Evolutionary conservation across 352 stramenopile species (phyloP), one percentile per base, ranked within the genome.

Genomic region (Saprolegnia diclina): DNA sequence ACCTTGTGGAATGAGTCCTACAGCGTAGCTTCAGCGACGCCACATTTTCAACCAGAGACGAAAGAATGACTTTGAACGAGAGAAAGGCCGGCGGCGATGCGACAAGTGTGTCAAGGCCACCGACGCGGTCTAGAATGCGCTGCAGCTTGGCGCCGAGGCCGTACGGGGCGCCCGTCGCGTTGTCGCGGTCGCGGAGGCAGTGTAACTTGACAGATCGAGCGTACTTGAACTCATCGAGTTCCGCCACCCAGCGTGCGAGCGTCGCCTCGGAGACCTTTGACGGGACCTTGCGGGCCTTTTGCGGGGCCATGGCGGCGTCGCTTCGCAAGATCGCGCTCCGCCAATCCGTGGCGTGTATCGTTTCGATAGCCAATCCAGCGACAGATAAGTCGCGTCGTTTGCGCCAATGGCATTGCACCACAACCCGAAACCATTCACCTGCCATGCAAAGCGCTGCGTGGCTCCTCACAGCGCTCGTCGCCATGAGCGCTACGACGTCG

Each of bases 1-100:
- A 46, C 45, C 37, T 69, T 69, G 7, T 18, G 7, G 29, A 69
- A 46, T 11, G 44, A 69, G n/a, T 69, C 63, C 63, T 69, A 57
- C 26, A 11, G 26, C 6, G 11, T 46, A 7, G 16, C 35, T 59
- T 14, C 35, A 24, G 35, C 24, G 18, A 52, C 45, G 18, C 18
- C 21, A 19, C 45, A 52, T 52, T 52, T 52, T 52, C 45, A 21
- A 52, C 45, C 18, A 19, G 45, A 21, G 35, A 11, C 21, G 24
- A 40, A 13, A 11, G n/a, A 55, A 6, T 55, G 10, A 69, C 63
- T 21, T 69, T 69, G 24, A 32, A 69, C 6, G 63, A 69, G 14
- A 62, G 22, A 61, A 48, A 52, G n/a, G 19, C 11, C 45, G 63
- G 63, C 14, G 63, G 63, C n/a, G 45, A 54, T n/a, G 62, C 45